A percentile compares a stretch with the other conserved stretches of the same genome.
Evolutionary conservation across 1,284 basidiomycete species (phyloP).

Genomic region (Ustilago bromivora): DNA sequence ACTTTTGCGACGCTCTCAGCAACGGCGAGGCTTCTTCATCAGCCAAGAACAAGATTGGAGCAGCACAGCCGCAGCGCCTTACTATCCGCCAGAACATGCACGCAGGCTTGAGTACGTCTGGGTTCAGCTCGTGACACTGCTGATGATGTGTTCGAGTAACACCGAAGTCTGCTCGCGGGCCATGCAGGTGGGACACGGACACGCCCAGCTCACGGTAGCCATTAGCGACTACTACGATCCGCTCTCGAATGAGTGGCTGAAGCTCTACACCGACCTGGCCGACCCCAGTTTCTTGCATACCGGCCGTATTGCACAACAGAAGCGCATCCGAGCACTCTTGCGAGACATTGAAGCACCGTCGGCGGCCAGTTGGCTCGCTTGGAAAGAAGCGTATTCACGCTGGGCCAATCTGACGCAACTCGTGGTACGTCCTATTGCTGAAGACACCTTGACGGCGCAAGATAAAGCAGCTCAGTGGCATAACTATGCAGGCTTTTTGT

Average conservation of each 20-base stretch:
- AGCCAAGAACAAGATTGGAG: constrained; percentile 25
- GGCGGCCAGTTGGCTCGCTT: constrained; percentile 79
- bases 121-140: constrained; percentile 46
- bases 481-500: constrained; percentile 84
- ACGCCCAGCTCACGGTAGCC: constrained; percentile 28
- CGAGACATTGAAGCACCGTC: constrained; percentile 77
- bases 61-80: constrained; percentile 17
- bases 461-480: constrained; percentile 77
- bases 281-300: constrained; percentile 50
- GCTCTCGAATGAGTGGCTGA: constrained; percentile 49
- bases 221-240: constrained; percentile 33
- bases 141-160: constrained; percentile 63
- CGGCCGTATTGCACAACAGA: constrained; percentile 82
- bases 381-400: constrained; percentile 82
- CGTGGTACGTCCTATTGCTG: constrained; percentile 72
- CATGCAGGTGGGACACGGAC: constrained; percentile 47
- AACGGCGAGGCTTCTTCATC: constrained; percentile 35
- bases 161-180: constrained; percentile 60
- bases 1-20: constrained; percentile 37
- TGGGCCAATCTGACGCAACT: constrained; percentile 73
- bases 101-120: constrained; percentile 39
- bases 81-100: constrained; percentile 38
- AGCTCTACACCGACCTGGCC: constrained; percentile 48
- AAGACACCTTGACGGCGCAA: constrained; percentile 73
- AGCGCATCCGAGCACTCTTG: constrained; percentile 79